Conservation (phyloP, 78 protist species). For the Polysphondylium violaceum region DNA sequence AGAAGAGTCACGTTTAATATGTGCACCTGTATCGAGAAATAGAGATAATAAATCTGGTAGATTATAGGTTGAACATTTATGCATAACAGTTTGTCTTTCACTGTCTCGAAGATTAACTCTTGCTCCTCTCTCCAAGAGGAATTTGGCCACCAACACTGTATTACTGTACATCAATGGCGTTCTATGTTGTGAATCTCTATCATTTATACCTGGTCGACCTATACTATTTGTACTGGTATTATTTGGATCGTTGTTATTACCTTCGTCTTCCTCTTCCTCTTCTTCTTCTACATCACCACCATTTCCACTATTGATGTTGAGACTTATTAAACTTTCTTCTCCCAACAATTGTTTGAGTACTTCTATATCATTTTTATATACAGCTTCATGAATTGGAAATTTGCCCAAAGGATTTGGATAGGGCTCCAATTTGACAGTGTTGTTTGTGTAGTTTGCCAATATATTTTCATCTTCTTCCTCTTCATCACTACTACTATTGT, state of each 20-base stretch:
- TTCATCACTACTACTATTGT: not conserved
- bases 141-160: not conserved
- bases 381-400: conserved; percentile 70
- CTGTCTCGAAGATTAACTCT: conserved; percentile 56
- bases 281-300: conserved; percentile 1
- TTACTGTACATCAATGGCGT: conserved; percentile 71
- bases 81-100: conserved; percentile 79
- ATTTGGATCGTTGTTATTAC: not conserved
- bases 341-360: conserved; percentile 12
- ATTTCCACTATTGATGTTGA: not conserved
- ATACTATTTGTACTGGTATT: conserved; percentile 6
- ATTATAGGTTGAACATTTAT: conserved; percentile 12
- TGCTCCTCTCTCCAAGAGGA: conserved; percentile 29
- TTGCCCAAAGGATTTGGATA: conserved; percentile 34
- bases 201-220: conserved; percentile 50
- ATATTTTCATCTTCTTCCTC: not conserved
- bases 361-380: conserved; percentile 45
- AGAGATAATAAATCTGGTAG: conserved; percentile 15
- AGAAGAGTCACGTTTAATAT: conserved; percentile 40
- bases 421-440: conserved; percentile 14
- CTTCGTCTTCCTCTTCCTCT: conserved; percentile 60
- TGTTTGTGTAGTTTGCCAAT: not conserved
- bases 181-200: conserved; percentile 53
- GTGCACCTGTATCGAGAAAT: conserved; percentile 52
- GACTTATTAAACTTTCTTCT: not conserved